Conservation (phyloP, 2,329 filamentous ascomycete genomes). For the Malbranchea zuffiana region DNA sequence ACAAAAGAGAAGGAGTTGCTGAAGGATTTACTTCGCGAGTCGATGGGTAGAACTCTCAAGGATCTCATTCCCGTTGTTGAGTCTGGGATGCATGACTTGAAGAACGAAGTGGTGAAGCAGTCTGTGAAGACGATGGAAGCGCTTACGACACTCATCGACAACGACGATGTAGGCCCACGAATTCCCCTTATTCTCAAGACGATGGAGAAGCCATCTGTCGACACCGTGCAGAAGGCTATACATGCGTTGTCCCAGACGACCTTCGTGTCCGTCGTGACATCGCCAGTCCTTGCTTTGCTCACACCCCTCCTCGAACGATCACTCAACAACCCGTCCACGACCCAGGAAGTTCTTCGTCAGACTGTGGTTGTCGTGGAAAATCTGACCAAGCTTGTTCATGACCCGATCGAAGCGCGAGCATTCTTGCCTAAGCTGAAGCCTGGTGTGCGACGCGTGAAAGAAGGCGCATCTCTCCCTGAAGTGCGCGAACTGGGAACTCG, state of each 20-base stretch:
- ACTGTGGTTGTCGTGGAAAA: slow-evolving; percentile 97
- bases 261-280: slow-evolving; percentile 94
- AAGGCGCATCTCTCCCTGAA: slow-evolving; percentile 84
- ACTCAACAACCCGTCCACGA: slow-evolving; percentile 78
- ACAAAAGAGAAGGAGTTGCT: slow-evolving; percentile 73
- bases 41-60: slow-evolving; percentile 64
- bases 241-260: slow-evolving; percentile 94
- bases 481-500: slow-evolving; percentile 81
- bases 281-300: slow-evolving; percentile 83
- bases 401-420: slow-evolving; percentile 82
- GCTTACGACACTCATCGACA: slow-evolving; percentile 78
- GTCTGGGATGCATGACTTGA: slow-evolving; percentile 90
- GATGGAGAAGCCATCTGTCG: slow-evolving; percentile 84
- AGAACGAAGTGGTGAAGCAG: slow-evolving; percentile 72
- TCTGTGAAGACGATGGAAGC: slow-evolving; percentile 86
- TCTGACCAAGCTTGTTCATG: slow-evolving; percentile 93
- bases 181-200: slow-evolving; percentile 87
- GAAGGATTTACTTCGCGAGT: slow-evolving; percentile 80
- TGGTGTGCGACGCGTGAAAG: slow-evolving; percentile 78
- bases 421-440: slow-evolving; percentile 92
- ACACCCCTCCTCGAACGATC: slow-evolving; percentile 91
- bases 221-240: slow-evolving; percentile 88
- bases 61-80: slow-evolving; percentile 17
- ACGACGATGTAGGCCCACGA: slow-evolving; percentile 89
- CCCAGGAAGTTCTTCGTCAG: slow-evolving; percentile 89